Evolutionary conservation across 805 yeast species (phyloP).

Genomic region (Geotrichum ghanense): DNA sequence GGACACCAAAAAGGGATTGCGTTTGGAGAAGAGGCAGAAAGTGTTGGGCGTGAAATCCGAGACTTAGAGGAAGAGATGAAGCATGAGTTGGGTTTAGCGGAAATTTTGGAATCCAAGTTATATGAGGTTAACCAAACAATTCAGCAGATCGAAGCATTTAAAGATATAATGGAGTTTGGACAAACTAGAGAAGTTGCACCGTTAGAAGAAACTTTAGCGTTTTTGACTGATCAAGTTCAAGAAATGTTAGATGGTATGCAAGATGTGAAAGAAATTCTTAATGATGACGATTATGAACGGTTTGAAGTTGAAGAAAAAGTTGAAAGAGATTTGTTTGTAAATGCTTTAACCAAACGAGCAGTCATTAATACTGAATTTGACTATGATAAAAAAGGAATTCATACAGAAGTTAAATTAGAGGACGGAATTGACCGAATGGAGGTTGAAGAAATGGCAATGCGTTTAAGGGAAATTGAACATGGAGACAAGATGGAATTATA

Average conservation of each 20-base stretch:
- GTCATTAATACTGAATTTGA: neutral
- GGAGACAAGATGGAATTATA: too few species aligned
- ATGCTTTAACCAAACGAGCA: neutral
- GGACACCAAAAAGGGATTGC: constrained; percentile 48
- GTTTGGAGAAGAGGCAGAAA: constrained; percentile 1
- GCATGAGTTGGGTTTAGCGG: constrained; percentile 7
- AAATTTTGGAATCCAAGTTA: constrained; percentile 8
- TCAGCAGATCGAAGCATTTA: constrained; percentile 2
- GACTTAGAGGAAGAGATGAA: constrained; percentile 8
- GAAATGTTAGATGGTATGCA: neutral
- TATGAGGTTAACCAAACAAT: constrained; percentile 6
- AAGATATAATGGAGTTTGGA: constrained; percentile 7
- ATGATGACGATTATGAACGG: neutral
- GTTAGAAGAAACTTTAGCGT: constrained; percentile 12
- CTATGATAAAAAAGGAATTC: too few species aligned
- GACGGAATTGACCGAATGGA: too few species aligned
- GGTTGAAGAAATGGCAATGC: neutral
- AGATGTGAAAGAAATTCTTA: neutral
- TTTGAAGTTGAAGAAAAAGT: neutral
- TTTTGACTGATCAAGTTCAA: constrained; percentile 8
- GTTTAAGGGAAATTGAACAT: too few species aligned
- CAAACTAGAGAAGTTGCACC: constrained; percentile 12
- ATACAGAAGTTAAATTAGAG: too few species aligned
- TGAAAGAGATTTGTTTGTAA: neutral
- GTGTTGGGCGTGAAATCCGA: neutral